Conservation (phyloP, 2,329 filamentous ascomycete genomes). For the Atkinsonella texensis region DNA sequence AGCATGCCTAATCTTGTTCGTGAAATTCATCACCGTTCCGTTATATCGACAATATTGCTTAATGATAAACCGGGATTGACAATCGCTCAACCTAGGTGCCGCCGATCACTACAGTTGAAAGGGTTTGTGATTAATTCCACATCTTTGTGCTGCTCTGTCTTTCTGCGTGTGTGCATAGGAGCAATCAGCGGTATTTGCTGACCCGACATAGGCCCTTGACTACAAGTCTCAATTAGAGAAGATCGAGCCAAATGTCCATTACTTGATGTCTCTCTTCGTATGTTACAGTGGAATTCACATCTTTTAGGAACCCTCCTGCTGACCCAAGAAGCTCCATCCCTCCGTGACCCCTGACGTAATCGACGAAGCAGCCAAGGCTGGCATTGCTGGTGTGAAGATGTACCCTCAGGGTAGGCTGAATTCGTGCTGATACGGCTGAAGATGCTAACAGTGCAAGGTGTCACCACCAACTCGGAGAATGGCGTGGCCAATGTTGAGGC, state of each 20-base stretch:
- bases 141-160: not conserved
- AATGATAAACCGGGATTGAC: not conserved
- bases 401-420: slow-evolving; percentile 38
- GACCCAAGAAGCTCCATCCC: slow-evolving; percentile 35
- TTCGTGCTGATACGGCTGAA: not conserved
- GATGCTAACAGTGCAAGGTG: slow-evolving; percentile 24
- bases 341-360: slow-evolving; percentile 58
- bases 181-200: not conserved
- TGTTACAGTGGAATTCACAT: not conserved
- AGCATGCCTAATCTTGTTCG: slow-evolving; percentile 48
- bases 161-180: too few relatives aligned
- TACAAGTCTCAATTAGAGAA: slow-evolving; percentile 51
- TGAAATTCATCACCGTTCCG: not conserved
- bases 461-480: slow-evolving; percentile 54
- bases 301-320: not conserved
- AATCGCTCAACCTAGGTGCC: slow-evolving; percentile 22
- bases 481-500: slow-evolving; percentile 55
- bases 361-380: slow-evolving; percentile 57
- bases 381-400: slow-evolving; percentile 60
- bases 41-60: not conserved
- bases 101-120: slow-evolving; percentile 45
- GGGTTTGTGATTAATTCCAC: slow-evolving; percentile 6
- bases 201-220: slow-evolving; percentile 41
- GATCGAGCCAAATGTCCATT: slow-evolving; percentile 50
- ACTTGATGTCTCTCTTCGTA: slow-evolving; percentile 49